These are phyloP conservation scores for Vaccinium darrowii DNA, from an alignment of 148 eudicot species.

Conservation along the genomic window DNA sequence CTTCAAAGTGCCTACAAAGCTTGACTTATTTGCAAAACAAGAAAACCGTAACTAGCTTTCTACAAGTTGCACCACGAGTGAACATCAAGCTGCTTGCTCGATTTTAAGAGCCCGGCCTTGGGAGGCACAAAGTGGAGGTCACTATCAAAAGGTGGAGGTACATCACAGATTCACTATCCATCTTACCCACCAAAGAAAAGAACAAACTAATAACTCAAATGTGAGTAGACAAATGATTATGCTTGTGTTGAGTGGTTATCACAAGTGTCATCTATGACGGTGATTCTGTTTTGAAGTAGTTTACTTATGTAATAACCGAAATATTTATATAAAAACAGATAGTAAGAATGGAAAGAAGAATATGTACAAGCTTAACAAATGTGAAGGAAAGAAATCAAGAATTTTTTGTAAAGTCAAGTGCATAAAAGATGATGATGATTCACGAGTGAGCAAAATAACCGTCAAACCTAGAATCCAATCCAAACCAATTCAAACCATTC, in stretches of 20 bases:
- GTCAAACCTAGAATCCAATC: too few relatives aligned
- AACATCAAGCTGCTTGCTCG: neutral
- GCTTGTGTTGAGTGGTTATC: neutral
- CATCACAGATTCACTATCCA: neutral
- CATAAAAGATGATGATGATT: neutral
- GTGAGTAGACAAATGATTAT: neutral
- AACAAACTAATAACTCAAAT: neutral
- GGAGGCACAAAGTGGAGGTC: too few relatives aligned
- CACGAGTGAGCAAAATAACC: too few relatives aligned
- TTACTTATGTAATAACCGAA: neutral
- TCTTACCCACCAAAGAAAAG: neutral
- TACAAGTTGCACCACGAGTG: neutral
- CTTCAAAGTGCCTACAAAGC: neutral
- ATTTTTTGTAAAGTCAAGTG: neutral
- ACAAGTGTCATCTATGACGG: neutral
- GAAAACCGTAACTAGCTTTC: neutral
- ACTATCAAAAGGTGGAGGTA: neutral
- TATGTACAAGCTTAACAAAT: neutral
- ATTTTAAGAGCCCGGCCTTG: neutral
- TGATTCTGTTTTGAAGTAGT: neutral
- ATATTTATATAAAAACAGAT: neutral
- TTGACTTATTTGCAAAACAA: neutral
- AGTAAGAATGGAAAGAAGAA: neutral
- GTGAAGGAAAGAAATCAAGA: neutral
- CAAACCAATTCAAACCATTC: too few relatives aligned